Evolutionary conservation across 306 rosid genomes (phyloP).

Genomic region (Abrus pulchellus): DNA sequence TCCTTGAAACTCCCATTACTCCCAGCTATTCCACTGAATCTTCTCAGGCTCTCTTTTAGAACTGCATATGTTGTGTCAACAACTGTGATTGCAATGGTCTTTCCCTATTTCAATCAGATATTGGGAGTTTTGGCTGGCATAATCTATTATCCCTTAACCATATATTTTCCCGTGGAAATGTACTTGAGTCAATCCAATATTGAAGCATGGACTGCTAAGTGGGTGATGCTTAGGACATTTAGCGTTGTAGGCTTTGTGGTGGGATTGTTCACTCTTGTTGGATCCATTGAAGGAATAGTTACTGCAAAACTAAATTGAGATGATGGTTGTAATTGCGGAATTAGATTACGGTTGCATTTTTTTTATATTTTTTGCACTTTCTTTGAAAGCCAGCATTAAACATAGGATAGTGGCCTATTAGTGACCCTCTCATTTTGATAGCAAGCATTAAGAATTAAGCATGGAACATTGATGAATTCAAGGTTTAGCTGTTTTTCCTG

Average conservation of each 20-base stretch:
- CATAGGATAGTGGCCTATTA: slow-evolving; percentile 4
- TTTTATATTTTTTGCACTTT: background rate
- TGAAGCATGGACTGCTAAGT: slow-evolving; percentile 63
- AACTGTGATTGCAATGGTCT: slow-evolving; percentile 60
- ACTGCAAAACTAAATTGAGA: slow-evolving; percentile 59
- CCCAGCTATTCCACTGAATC: slow-evolving; percentile 53
- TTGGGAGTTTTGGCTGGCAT: slow-evolving; percentile 74
- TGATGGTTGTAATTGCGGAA: slow-evolving; percentile 18
- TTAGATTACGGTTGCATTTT: slow-evolving; percentile 26
- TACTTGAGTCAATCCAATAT: slow-evolving; percentile 60
- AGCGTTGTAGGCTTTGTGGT: slow-evolving; percentile 58
- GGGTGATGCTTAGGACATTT: slow-evolving; percentile 65
- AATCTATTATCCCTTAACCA: slow-evolving; percentile 68
- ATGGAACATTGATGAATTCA: slow-evolving; percentile 25
- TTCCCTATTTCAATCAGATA: slow-evolving; percentile 81
- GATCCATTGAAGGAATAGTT: slow-evolving; percentile 72
- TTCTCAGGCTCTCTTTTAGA: slow-evolving; percentile 65
- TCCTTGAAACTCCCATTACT: slow-evolving; percentile 56
- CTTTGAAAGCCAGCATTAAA: slow-evolving; percentile 9
- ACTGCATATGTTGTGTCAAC: slow-evolving; percentile 64
- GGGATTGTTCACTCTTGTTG: slow-evolving; percentile 61
- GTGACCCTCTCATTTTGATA: background rate
- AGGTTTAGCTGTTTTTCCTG: slow-evolving; percentile 25
- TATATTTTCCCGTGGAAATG: slow-evolving; percentile 81
- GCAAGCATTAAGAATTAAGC: slow-evolving; percentile 18